phyloP scores from a whole-genome alignment of 768 basidiomycete genomes.

The Lactarius sp. region DNA sequence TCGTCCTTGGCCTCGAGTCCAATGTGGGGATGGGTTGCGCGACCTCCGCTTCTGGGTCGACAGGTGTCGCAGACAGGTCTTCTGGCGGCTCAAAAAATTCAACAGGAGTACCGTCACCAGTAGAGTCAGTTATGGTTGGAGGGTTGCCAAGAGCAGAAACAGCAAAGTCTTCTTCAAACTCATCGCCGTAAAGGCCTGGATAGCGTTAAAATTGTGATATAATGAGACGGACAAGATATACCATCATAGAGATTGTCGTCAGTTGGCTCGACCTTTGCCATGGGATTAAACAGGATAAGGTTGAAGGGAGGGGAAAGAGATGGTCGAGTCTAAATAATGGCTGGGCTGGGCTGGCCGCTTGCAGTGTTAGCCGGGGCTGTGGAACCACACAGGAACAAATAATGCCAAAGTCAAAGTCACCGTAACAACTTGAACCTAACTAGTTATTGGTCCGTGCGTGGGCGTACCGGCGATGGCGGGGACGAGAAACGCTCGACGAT shows the following conservation, averaged over 20 bases:
- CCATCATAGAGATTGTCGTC: conserved; percentile 27
- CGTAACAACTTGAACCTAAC: neutral
- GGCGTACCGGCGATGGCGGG: no score
- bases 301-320: neutral
- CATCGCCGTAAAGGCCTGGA: conserved; percentile 26
- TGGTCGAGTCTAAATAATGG: neutral
- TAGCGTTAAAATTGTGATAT: neutral
- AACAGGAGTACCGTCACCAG: neutral
- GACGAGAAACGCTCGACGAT: neutral
- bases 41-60: neutral
- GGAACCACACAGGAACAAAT: conserved; percentile 9
- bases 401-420: conserved; percentile 10
- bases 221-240: neutral
- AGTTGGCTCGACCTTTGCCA: conserved; percentile 22
- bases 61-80: neutral
- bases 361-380: neutral
- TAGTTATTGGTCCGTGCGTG: conserved; percentile 10
- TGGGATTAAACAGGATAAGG: neutral
- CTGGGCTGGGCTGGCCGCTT: neutral
- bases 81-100: conserved; percentile 16
- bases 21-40: conserved; percentile 9
- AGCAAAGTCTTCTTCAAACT: conserved; percentile 26
- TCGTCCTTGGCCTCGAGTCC: conserved; percentile 5
- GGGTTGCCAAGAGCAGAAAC: conserved; percentile 15
- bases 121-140: neutral